Base-by-base conservation (phyloP, 2,329 filamentous ascomycete genomes). In the Xylaria sp. region DNA sequence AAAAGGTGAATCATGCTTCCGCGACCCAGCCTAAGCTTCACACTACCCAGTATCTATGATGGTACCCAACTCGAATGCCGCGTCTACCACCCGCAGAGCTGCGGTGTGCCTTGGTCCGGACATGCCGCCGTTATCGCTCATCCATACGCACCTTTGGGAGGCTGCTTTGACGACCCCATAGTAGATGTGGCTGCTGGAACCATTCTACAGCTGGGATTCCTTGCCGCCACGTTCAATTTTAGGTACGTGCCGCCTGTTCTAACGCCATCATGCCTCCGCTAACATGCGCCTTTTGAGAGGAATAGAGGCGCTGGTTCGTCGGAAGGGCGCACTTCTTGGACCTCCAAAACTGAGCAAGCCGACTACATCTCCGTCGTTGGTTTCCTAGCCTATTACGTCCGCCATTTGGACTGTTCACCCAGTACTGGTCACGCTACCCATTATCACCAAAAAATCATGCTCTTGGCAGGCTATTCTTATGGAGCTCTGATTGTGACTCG, bases 171-270 rank as follows among this genome's bases (percentile, higher is more conserved):
- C 78, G 94, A 98, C 78, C 87, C 88, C 0, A 86, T 97, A 0
- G 91, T 98, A 1, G 85, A 88, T n/a, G 83, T 89, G 9, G 81
- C 92, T 2, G 89, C 88, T 0, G 82, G 84, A 1, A 86, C 91
- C 67, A 83, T 97, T 55, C 79, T 97, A n/a, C 83, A 86, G 4
- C 82, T 85, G 62, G 93, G 92, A 1, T 97, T 89, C 76, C 79
- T 97, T 1, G 91, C 98, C 2, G 91, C 87, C 8, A 97, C 94
- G 0, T 98, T 98, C 81, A 98, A 98, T 77, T 98, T 98, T 79
- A 88, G 94, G 92, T 76, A 23, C 18, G 73, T 71, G 12, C 28
- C 41, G n/a, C 48, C 15, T 37, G 31, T 46, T 25, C 34, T 56
- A 10, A 15, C 50, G 39, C 48, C n/a, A 28, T 23, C 55, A 25